Percentiles rank a stretch among this genome's conserved stretches.
These are phyloP conservation scores for Strobilomyces echinocephalus DNA, from an alignment of 768 basidiomycete genomes.

Conservation along the genomic window DNA sequence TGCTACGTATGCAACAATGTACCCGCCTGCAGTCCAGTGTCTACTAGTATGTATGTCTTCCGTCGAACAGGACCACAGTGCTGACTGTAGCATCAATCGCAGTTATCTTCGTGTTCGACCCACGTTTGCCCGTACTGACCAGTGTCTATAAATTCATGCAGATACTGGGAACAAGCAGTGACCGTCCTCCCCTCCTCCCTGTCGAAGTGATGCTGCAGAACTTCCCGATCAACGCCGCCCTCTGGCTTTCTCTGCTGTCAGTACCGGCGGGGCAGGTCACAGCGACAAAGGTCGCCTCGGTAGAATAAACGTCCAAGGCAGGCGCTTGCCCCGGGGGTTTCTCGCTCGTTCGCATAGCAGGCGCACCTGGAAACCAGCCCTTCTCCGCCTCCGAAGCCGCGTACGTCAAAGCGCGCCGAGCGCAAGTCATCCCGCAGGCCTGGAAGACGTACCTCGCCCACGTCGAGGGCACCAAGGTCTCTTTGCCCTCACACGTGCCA, in stretches of 20 bases:
- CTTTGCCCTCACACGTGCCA: conserved; percentile 33
- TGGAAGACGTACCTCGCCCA: conserved; percentile 39
- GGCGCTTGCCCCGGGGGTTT: conserved; percentile 21
- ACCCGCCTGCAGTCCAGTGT: background rate
- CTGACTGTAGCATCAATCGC: background rate
- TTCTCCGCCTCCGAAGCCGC: conserved; percentile 34
- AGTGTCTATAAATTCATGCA: background rate
- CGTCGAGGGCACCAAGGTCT: conserved; percentile 27
- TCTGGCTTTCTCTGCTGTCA: too few species aligned
- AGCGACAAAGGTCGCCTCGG: too few species aligned
- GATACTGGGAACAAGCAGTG: too few species aligned
- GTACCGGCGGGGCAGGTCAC: too few species aligned
- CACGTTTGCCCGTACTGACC: background rate
- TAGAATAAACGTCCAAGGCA: too few species aligned
- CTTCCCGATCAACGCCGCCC: background rate
- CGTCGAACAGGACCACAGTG: too few species aligned
- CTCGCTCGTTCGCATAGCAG: conserved; percentile 27
- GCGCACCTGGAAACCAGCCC: conserved; percentile 23
- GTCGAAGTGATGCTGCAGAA: too few species aligned
- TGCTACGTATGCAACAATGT: background rate
- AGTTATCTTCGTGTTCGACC: background rate
- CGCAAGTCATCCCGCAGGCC: conserved; percentile 34
- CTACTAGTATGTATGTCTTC: too few species aligned
- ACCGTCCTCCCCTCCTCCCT: too few species aligned
- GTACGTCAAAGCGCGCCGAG: conserved; percentile 34